Evolutionary conservation across 768 basidiomycete genomes (phyloP).

Genomic region (Tylopilus subfusipes): DNA sequence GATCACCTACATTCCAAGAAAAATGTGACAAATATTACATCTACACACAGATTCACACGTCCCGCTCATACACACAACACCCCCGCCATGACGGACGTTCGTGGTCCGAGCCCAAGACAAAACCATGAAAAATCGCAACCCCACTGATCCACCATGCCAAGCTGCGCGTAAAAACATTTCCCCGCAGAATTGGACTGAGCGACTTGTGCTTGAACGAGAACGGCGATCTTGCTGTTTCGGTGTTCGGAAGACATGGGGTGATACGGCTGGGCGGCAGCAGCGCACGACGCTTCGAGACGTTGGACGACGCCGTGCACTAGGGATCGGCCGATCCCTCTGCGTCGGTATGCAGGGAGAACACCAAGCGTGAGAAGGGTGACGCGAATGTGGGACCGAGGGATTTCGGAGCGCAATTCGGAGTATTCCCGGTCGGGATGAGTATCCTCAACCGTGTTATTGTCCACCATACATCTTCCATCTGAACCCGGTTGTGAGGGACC

Average conservation of each 20-base stretch:
- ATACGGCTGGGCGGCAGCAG: not conserved
- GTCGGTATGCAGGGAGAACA: slow-evolving; percentile 26
- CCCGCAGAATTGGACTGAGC: slow-evolving; percentile 25
- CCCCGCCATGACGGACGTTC: slow-evolving; percentile 25
- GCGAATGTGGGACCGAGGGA: slow-evolving; percentile 13
- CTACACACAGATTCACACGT: too few species aligned
- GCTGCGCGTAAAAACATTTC: slow-evolving; percentile 26
- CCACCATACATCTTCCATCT: not conserved
- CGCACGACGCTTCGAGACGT: slow-evolving; percentile 17
- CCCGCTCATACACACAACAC: slow-evolving; percentile 20
- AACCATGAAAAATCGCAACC: slow-evolving; percentile 5
- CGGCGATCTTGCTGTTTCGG: slow-evolving; percentile 10
- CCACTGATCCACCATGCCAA: slow-evolving; percentile 29
- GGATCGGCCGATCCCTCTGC: slow-evolving; percentile 28
- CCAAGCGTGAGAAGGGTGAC: slow-evolving; percentile 32
- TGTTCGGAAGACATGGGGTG: not conserved
- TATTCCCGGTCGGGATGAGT: not conserved
- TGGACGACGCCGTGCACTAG: slow-evolving; percentile 29
- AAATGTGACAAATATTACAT: too few species aligned
- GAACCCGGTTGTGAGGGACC: slow-evolving; percentile 2
- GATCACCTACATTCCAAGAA: not conserved
- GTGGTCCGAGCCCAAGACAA: slow-evolving; percentile 17
- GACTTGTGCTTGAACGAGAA: slow-evolving; percentile 29
- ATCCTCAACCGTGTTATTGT: not conserved
- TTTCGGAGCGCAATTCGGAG: slow-evolving; percentile 5